phyloP scores from a whole-genome alignment of 257 asterid species.

The Anisodus acutangulus region DNA sequence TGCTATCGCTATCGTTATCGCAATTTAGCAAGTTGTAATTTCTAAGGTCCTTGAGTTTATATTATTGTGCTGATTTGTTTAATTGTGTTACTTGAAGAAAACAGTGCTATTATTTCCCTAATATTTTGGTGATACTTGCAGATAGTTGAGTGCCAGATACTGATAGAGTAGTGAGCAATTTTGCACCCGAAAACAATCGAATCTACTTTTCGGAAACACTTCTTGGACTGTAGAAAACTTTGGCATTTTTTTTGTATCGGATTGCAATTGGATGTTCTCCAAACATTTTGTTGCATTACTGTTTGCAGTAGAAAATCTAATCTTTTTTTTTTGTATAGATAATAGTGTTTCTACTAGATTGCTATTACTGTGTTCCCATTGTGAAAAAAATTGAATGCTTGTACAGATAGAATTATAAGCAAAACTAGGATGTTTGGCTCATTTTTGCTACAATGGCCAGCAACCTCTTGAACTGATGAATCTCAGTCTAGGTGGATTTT shows the following conservation, averaged over 20 bases:
- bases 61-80: not conserved
- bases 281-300: not conserved
- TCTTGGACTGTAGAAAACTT: not conserved
- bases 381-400: too few species aligned
- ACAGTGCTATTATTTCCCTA: not conserved
- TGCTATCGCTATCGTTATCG: not conserved
- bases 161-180: not conserved
- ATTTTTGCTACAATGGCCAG: too few species aligned
- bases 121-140: not conserved
- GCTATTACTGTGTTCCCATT: too few species aligned
- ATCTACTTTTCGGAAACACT: not conserved
- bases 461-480: too few species aligned
- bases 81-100: too few species aligned
- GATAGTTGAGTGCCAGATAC: not conserved
- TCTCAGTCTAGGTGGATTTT: too few species aligned
- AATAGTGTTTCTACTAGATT: too few species aligned
- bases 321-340: too few species aligned
- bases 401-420: too few species aligned
- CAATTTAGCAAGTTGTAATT: not conserved
- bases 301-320: too few species aligned
- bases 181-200: not conserved
- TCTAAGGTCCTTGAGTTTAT: not conserved
- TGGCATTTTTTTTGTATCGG: not conserved
- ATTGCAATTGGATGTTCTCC: not conserved
- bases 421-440: too few species aligned